Conservation (phyloP, 2,329 filamentous ascomycete genomes). For the Talaromyces sp. region DNA sequence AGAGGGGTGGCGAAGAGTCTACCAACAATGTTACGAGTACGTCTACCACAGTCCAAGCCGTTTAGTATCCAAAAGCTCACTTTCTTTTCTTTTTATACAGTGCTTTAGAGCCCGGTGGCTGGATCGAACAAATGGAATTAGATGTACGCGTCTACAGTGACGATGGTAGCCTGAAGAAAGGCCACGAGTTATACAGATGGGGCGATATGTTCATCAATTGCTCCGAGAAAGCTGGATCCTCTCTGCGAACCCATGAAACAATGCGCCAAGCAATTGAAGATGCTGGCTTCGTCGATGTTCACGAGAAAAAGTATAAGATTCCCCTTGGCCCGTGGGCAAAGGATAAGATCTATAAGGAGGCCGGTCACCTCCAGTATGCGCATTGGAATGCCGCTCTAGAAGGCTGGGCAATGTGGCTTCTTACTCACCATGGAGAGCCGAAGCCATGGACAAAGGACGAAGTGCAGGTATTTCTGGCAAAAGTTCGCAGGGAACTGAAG, state of each 20-base stretch:
- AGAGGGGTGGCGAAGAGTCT: constrained; percentile 10
- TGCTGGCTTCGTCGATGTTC: constrained; percentile 36
- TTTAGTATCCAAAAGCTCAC: not conserved
- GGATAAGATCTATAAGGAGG: constrained; percentile 31
- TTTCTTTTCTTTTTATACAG: not conserved
- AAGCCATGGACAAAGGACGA: constrained; percentile 21
- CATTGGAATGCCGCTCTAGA: constrained; percentile 33
- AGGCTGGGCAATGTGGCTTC: constrained; percentile 33
- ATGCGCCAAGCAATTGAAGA: constrained; percentile 29
- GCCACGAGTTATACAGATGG: constrained; percentile 10
- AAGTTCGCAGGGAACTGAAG: constrained; percentile 15
- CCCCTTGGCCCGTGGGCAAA: constrained; percentile 36
- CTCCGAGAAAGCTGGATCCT: constrained; percentile 24
- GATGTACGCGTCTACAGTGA: constrained; percentile 15
- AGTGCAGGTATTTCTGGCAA: constrained; percentile 19
- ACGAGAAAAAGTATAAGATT: constrained; percentile 30
- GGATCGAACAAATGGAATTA: constrained; percentile 21
- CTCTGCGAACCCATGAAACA: constrained; percentile 25
- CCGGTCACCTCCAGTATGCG: constrained; percentile 43
- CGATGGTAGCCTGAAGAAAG: constrained; percentile 8
- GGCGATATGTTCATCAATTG: constrained; percentile 24
- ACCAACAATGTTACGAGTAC: constrained; percentile 17
- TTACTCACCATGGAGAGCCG: constrained; percentile 29
- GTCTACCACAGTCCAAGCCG: too few relatives aligned
- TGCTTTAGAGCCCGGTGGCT: constrained; percentile 10